phyloP scores from a whole-genome alignment of 805 yeast species.

The Yueomyces sp. region DNA sequence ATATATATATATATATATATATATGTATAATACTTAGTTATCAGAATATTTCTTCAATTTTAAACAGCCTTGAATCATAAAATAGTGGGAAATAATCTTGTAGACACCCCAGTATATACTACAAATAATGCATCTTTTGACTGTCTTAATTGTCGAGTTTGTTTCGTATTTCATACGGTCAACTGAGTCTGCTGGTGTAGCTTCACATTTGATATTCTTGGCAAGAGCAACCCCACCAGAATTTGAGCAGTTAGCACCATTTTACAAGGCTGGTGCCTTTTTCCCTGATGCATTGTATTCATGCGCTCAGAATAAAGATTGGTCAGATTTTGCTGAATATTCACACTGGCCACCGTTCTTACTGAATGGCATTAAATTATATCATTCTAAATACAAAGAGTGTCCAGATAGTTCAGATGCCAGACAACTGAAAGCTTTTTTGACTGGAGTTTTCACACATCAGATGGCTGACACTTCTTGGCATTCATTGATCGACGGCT shows the following conservation, averaged over 20 bases:
- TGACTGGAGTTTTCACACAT: conserved; percentile 47
- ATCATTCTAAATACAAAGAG: conserved; percentile 22
- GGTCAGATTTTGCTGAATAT: conserved; percentile 34
- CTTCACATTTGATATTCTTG: conserved; percentile 10
- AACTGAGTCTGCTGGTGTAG: conserved; percentile 11
- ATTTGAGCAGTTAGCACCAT: conserved; percentile 18
- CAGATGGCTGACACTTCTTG: conserved; percentile 54
- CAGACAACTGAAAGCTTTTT: conserved; percentile 34
- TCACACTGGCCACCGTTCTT: conserved; percentile 64
- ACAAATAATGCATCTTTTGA: too few relatives aligned
- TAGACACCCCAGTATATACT: too few relatives aligned
- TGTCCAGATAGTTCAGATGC: conserved; percentile 10
- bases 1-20: too few relatives aligned
- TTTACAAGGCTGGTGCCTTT: conserved; percentile 46
- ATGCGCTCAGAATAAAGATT: conserved; percentile 36
- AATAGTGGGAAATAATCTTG: too few relatives aligned
- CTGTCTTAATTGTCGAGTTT: too few relatives aligned
- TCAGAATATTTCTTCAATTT: too few relatives aligned
- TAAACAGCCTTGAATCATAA: too few relatives aligned
- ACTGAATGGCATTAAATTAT: conserved; percentile 31
- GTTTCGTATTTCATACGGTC: too few relatives aligned
- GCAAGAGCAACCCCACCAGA: conserved; percentile 21
- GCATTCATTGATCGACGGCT: conserved; percentile 42
- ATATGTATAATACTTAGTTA: too few relatives aligned
- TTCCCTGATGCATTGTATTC: conserved; percentile 59